Percentiles rank a stretch among this genome's conserved stretches.
Conservation (phyloP, 2,329 filamentous ascomycete species). For the Madurella mycetomatis region DNA sequence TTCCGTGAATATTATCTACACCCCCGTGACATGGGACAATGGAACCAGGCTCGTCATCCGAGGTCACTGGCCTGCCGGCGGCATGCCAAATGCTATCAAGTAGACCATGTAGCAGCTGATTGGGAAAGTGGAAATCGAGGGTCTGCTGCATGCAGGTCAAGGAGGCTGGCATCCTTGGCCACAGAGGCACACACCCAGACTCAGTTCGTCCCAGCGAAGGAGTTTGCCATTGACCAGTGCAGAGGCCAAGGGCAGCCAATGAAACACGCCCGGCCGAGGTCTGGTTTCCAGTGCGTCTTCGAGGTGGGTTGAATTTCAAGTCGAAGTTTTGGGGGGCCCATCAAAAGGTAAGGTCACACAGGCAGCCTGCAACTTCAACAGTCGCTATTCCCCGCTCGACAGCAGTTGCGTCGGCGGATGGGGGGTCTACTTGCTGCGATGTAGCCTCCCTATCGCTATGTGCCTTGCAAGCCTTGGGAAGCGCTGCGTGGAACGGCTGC, state of each 20-base stretch:
- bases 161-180: not conserved
- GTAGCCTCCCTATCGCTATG: not conserved
- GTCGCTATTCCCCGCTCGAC: conserved; percentile 12
- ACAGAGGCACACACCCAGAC: conserved; percentile 5
- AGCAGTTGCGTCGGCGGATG: conserved; percentile 1
- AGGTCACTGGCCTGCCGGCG: not conserved
- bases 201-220: conserved; percentile 11
- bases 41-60: not conserved
- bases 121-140: conserved; percentile 15
- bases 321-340: conserved; percentile 10
- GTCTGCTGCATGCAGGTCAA: conserved; percentile 15
- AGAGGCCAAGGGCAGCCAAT: conserved; percentile 21
- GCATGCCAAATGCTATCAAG: conserved; percentile 1
- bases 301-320: conserved; percentile 3
- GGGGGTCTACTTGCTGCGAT: not conserved
- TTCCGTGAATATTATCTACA: not conserved
- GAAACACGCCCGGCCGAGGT: conserved; percentile 9
- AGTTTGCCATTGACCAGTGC: conserved; percentile 19
- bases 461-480: conserved; percentile 6
- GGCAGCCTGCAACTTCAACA: conserved; percentile 21
- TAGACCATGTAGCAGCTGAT: conserved; percentile 11
- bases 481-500: conserved; percentile 8
- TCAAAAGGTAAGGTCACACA: conserved; percentile 14
- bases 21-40: conserved; percentile 14
- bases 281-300: conserved; percentile 17